Conservation (phyloP, 2,329 filamentous ascomycete genomes). For the Penicillium janthinellum region DNA sequence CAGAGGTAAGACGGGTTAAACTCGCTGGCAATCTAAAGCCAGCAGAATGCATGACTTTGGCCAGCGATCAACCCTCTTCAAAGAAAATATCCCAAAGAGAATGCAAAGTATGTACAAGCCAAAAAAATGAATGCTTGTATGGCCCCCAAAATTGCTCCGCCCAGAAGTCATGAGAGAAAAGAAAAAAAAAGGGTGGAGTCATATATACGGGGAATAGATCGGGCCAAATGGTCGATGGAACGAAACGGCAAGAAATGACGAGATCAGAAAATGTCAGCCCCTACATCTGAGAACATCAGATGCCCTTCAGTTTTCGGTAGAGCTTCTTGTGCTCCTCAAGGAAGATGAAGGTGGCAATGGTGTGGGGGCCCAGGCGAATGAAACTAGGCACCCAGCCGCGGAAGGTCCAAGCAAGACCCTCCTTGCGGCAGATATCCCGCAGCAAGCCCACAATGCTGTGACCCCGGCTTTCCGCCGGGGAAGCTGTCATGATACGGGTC, state of each 20-base stretch:
- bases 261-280: constrained; percentile 11
- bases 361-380: constrained; percentile 66
- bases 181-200: constrained; percentile 12
- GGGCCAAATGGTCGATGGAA: constrained; percentile 8
- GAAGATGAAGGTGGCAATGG: constrained; percentile 67
- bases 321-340: constrained; percentile 69
- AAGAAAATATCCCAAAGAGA: constrained; percentile 13
- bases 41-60: background rate
- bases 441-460: constrained; percentile 53
- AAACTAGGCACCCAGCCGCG: constrained; percentile 69
- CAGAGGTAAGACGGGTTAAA: background rate
- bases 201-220: constrained; percentile 19
- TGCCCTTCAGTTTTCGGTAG: constrained; percentile 51
- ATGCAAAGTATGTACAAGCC: constrained; percentile 30
- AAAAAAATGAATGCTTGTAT: constrained; percentile 13
- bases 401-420: constrained; percentile 66
- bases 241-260: background rate
- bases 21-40: background rate
- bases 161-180: constrained; percentile 15
- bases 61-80: background rate
- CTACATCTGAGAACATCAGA: constrained; percentile 38
- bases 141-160: constrained; percentile 14
- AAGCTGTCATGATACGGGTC: constrained; percentile 65
- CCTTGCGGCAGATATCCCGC: constrained; percentile 56
- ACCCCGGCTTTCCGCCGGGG: constrained; percentile 43